phyloP scores from a whole-genome alignment of 1,139 yeast genomes.

The Kodamaea sp. region DNA sequence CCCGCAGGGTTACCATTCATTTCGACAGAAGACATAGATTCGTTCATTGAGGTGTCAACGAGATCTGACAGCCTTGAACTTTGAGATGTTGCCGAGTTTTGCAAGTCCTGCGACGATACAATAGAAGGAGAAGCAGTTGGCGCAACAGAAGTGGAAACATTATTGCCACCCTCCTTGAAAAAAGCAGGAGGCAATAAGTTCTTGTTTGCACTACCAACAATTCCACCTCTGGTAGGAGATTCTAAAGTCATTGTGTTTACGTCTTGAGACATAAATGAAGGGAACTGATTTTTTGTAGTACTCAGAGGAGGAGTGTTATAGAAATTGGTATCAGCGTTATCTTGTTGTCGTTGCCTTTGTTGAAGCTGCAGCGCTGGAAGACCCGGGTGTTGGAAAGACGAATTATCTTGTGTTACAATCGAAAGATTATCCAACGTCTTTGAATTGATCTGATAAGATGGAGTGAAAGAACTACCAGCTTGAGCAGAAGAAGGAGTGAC shows the following conservation, averaged over 20 bases:
- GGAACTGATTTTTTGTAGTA: slow-evolving; percentile 14
- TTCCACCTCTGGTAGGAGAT: not conserved
- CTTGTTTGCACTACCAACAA: slow-evolving; percentile 2
- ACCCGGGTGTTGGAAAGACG: slow-evolving; percentile 3
- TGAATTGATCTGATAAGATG: slow-evolving; percentile 26
- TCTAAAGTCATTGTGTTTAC: too few relatives aligned
- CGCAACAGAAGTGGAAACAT: too few relatives aligned
- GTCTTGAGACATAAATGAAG: not conserved
- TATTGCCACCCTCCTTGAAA: slow-evolving; percentile 3
- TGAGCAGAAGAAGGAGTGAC: slow-evolving; percentile 12
- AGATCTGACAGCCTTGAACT: too few relatives aligned
- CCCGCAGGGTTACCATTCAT: too few relatives aligned
- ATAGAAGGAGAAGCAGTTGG: too few relatives aligned
- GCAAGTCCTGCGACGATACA: too few relatives aligned
- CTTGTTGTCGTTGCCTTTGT: slow-evolving; percentile 1
- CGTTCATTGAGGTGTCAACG: too few relatives aligned
- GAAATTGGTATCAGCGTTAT: slow-evolving; percentile 3
- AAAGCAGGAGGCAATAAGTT: slow-evolving; percentile 36
- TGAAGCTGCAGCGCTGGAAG: slow-evolving; percentile 2
- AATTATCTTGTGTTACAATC: slow-evolving; percentile 21
- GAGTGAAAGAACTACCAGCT: slow-evolving; percentile 14
- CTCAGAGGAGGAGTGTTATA: slow-evolving; percentile 22
- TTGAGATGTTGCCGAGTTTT: too few relatives aligned
- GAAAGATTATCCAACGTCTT: slow-evolving; percentile 38
- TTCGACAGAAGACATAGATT: not conserved